These are phyloP conservation scores for Metarhizium brunneum DNA, from an alignment of 2,329 filamentous ascomycete species.

Conservation along the genomic window DNA sequence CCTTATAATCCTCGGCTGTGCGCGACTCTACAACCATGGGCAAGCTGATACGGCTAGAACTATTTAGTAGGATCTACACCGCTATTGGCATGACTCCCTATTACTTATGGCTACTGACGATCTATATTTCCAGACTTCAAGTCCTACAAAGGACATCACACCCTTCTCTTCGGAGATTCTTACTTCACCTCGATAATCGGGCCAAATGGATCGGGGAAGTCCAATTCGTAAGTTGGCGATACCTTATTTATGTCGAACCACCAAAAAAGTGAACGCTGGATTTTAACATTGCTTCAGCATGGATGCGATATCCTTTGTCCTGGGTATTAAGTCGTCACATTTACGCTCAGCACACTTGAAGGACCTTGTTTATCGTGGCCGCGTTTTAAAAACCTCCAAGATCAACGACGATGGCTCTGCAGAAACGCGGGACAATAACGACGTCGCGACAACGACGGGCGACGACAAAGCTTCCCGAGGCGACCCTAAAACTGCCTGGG, in stretches of 20 bases:
- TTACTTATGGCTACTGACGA: conserved; percentile 1
- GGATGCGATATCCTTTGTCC: conserved; percentile 98
- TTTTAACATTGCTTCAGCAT: conserved; percentile 50
- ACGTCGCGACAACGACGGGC: conserved; percentile 47
- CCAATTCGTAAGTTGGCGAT: conserved; percentile 68
- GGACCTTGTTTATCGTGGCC: conserved; percentile 91
- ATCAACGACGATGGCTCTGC: conserved; percentile 87
- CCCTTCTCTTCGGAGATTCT: conserved; percentile 88
- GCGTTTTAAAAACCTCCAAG: conserved; percentile 83
- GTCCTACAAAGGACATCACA: conserved; percentile 96
- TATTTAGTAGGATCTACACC: conserved; percentile 61
- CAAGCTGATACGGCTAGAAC: conserved; percentile 88
- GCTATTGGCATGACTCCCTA: conserved; percentile 4
- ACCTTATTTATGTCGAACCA: background rate
- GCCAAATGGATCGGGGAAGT: conserved; percentile 98
- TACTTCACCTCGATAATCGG: conserved; percentile 99
- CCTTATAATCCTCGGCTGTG: background rate
- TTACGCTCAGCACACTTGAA: conserved; percentile 87
- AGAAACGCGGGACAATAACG: conserved; percentile 49
- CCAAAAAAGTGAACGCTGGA: background rate
- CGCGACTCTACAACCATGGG: conserved; percentile 60
- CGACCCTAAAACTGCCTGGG: conserved; percentile 93
- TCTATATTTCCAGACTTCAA: conserved; percentile 68
- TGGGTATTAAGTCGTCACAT: conserved; percentile 98
- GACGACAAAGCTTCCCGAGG: conserved; percentile 59